A percentile compares a stretch with the other conserved stretches of the same genome.
These are phyloP conservation scores for Neurospora terricola DNA, from an alignment of 495 filamentous ascomycete genomes.

Conservation along the genomic window DNA sequence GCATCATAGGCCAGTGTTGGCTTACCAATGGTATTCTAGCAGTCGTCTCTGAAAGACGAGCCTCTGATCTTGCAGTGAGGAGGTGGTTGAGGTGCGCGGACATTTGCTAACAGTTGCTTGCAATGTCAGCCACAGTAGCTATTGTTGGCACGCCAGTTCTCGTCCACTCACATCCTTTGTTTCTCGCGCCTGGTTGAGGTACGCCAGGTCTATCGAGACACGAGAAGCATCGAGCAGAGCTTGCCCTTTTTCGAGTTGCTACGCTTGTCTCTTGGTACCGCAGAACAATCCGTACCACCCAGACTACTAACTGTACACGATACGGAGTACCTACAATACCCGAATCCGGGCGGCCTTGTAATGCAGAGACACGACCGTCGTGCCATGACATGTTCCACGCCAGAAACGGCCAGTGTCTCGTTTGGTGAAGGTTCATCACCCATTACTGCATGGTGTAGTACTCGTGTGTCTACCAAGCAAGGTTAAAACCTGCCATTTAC, in stretches of 20 bases:
- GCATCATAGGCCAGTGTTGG: neutral
- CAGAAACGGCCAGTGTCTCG: neutral
- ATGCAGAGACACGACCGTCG: neutral
- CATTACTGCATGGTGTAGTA: neutral
- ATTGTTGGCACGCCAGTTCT: neutral
- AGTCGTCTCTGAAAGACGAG: neutral
- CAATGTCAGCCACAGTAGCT: neutral
- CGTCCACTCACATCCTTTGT: neutral
- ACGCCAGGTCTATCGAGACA: neutral
- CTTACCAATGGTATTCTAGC: neutral
- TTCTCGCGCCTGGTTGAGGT: neutral
- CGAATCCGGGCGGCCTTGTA: neutral
- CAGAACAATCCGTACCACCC: neutral
- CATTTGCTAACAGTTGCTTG: neutral
- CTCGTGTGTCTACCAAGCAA: neutral
- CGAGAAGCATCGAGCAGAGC: neutral
- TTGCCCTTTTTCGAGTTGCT: conserved; percentile 10
- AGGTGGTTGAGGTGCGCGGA: neutral
- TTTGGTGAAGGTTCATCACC: neutral
- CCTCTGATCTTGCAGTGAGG: neutral
- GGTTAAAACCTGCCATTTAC: neutral
- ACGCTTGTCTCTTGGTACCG: neutral
- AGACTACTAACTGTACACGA: neutral
- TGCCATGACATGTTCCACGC: neutral
- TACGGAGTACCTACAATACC: neutral